Conservation (phyloP, 805 yeast species). For the Wickerhamiella qilinensis region DNA sequence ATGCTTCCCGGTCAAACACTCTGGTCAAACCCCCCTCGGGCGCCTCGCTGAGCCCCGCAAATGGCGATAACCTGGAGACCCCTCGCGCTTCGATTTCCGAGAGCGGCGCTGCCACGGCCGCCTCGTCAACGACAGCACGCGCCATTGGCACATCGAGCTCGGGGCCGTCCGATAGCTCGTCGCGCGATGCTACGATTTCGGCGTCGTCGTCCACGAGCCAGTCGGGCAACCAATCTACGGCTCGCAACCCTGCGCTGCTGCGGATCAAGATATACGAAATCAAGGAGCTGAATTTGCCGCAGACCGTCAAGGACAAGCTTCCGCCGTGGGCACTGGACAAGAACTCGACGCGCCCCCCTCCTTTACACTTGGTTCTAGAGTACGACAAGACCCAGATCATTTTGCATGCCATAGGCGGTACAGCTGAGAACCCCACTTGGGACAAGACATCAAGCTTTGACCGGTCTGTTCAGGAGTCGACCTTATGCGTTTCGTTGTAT, state of each 20-base stretch:
- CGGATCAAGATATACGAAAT: conserved; percentile 32
- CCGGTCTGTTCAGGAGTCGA: conserved; percentile 46
- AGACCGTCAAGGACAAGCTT: conserved; percentile 28
- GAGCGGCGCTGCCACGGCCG: conserved; percentile 4
- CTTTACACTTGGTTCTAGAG: conserved; percentile 76
- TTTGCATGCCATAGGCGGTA: conserved; percentile 73
- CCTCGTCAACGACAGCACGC: no score
- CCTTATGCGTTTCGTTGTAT: conserved; percentile 60
- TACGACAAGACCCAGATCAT: conserved; percentile 88
- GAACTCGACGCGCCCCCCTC: conserved; percentile 36
- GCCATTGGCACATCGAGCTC: conserved; percentile 7
- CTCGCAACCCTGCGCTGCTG: conserved; percentile 25
- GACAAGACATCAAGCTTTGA: conserved; percentile 86
- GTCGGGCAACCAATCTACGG: conserved; percentile 18
- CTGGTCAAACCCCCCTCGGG: conserved; percentile 1
- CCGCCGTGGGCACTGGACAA: conserved; percentile 22
- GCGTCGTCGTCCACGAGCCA: background rate
- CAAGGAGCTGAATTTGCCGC: conserved; percentile 21
- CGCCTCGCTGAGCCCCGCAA: background rate
- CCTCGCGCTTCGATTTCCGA: conserved; percentile 21
- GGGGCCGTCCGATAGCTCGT: background rate
- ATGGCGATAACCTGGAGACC: conserved; percentile 10
- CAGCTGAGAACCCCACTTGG: conserved; percentile 64
- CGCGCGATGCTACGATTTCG: background rate
- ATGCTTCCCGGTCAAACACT: conserved; percentile 3